Percentiles rank a stretch among this genome's conserved stretches.
Conservation (phyloP, 2,329 filamentous ascomycete species). For the Fusarium protoensiforme region DNA sequence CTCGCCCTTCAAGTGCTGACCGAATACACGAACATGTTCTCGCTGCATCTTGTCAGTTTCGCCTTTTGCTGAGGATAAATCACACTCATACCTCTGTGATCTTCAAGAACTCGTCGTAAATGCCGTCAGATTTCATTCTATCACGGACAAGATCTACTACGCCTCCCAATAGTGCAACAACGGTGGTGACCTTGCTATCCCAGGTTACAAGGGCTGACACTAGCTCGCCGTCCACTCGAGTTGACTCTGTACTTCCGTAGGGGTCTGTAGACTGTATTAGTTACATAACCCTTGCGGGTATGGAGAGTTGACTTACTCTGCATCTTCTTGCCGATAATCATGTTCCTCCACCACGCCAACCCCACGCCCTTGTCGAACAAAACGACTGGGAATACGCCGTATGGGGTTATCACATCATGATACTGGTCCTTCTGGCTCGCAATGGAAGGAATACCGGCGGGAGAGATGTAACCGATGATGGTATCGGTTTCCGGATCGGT, state of each 20-base stretch:
- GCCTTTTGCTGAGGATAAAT: fast-evolving
- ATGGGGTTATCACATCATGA: constrained; percentile 55
- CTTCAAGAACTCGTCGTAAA: constrained; percentile 51
- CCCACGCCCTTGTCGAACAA: constrained; percentile 52
- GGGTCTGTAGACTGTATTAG: constrained; percentile 40
- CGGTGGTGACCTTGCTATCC: constrained; percentile 57
- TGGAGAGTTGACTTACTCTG: constrained; percentile 47
- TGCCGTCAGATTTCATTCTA: constrained; percentile 50
- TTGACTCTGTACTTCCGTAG: constrained; percentile 55
- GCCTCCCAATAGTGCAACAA: constrained; percentile 52
- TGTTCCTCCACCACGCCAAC: constrained; percentile 56
- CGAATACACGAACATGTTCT: constrained; percentile 46
- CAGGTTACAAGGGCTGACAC: constrained; percentile 55
- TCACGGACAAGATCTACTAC: constrained; percentile 51
- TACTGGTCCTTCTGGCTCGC: constrained; percentile 53
- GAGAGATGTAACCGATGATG: constrained; percentile 54
- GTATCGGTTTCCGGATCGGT: constrained; percentile 50
- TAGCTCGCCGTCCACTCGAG: constrained; percentile 51
- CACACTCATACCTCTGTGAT: constrained; percentile 40
- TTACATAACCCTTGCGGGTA: background rate
- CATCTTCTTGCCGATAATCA: constrained; percentile 55
- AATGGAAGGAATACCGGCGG: constrained; percentile 54
- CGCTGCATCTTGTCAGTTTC: constrained; percentile 25
- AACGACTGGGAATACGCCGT: constrained; percentile 51
- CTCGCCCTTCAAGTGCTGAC: constrained; percentile 42